These are phyloP conservation scores for Colletotrichum orbiculare DNA, from an alignment of 2,329 filamentous ascomycete genomes.

Conservation along the genomic window DNA sequence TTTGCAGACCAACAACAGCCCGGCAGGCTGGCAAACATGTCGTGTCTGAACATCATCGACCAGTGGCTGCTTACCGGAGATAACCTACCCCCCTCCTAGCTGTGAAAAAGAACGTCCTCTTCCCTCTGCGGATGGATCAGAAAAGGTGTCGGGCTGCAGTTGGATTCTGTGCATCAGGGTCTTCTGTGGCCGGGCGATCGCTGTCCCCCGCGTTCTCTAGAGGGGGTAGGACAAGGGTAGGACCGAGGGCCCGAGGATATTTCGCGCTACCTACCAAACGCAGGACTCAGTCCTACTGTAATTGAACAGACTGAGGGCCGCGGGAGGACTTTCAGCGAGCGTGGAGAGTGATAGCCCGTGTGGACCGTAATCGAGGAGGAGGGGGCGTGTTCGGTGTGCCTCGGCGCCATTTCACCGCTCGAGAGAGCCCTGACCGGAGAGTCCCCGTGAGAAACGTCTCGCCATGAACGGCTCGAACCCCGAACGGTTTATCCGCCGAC, in stretches of 20 bases:
- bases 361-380: constrained; percentile 26
- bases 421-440: constrained; percentile 3
- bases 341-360: constrained; percentile 27
- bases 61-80: constrained; percentile 29
- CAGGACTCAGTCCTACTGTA: not conserved
- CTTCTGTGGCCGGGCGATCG: constrained; percentile 34
- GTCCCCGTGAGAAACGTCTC: not conserved
- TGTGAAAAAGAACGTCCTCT: not conserved
- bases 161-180: constrained; percentile 32
- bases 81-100: not conserved
- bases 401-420: constrained; percentile 34
- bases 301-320: not conserved
- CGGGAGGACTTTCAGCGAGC: constrained; percentile 22
- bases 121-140: constrained; percentile 2
- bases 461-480: too few relatives aligned
- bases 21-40: not conserved
- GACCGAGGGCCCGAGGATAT: not conserved
- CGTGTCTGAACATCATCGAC: not conserved
- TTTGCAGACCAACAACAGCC: constrained; percentile 5
- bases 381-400: constrained; percentile 32
- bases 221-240: not conserved
- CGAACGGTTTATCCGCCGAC: not conserved
- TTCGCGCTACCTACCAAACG: not conserved
- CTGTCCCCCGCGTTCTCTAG: constrained; percentile 23
- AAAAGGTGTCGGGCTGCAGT: constrained; percentile 12